Base-by-base conservation (phyloP, 2,329 filamentous ascomycete genomes). In the Scortechinia acanthostroma region DNA sequence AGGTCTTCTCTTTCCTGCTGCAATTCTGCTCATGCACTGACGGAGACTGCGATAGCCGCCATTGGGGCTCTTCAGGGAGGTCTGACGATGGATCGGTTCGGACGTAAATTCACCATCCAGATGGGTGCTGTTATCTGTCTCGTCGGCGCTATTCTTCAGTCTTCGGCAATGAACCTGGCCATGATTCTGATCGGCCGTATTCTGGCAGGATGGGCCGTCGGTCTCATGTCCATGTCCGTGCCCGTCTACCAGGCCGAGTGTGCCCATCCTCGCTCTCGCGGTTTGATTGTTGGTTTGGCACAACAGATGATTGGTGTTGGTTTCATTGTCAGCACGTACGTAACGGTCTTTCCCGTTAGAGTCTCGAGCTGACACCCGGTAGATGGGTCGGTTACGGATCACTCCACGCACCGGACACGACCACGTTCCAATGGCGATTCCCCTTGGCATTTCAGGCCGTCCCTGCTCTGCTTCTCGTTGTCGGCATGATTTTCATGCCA, bases 251-350 rank as follows among this genome's bases (percentile, higher is more conserved):
- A 82, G n/a, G n/a, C n/a, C n/a, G n/a, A n/a, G n/a, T n/a, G n/a
- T n/a, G n/a, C n/a, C n/a, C n/a, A n/a, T n/a, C n/a, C n/a, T n/a
- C n/a, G n/a, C n/a, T n/a, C 47, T 74, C 78, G 80, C 52, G 78
- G 78, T 52, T 63, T 77, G 21, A 69, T 79, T 2, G 75, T 76
- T 4, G 76, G 76, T 14, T 61, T 78, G 5, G 69, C 73, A 1
- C 76, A 77, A 48, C 75, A 79, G 49, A 74, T 75, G 69, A 69
- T 73, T 4, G 76, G 75, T 1, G 58, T 79, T 3, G 76, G 76
- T 13, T 80, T 79, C 55, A 74, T 74, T 42, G 62, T 76, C 4
- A 74, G 71, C 1, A 75, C 74, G 54, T 59, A 56, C 60, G 56
- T 47, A 57, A 44, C 42, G n/a, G n/a, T n/a, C n/a, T n/a, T n/a